Evolutionary conservation across 495 filamentous ascomycete species (phyloP).

Genomic region (Rostrohypoxylon terebratum): DNA sequence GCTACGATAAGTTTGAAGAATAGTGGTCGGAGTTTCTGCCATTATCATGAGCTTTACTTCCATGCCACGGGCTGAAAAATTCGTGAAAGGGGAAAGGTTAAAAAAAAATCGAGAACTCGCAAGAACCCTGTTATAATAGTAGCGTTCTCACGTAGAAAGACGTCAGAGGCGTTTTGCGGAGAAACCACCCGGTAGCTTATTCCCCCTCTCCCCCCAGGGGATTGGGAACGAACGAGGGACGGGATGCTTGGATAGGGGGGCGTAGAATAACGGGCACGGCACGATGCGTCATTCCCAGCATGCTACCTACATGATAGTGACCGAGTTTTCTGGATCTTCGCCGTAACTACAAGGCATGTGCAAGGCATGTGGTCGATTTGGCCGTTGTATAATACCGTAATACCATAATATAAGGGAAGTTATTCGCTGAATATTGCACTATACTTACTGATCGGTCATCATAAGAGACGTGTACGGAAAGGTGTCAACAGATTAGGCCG

Average conservation of each 20-base stretch:
- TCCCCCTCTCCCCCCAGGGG: slow-evolving; percentile 21
- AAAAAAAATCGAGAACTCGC: neutral
- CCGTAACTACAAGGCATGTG: slow-evolving; percentile 13
- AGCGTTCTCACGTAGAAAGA: neutral
- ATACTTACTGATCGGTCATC: slow-evolving; percentile 29
- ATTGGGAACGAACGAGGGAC: slow-evolving; percentile 34
- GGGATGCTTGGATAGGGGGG: slow-evolving; percentile 41
- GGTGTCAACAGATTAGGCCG: slow-evolving; percentile 29
- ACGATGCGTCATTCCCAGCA: slow-evolving; percentile 34
- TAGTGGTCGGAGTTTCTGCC: slow-evolving; percentile 32
- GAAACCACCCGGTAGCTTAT: slow-evolving; percentile 14
- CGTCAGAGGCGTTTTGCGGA: slow-evolving; percentile 34
- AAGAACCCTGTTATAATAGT: neutral
- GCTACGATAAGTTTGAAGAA: slow-evolving; percentile 27
- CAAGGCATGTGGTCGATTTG: slow-evolving; percentile 1
- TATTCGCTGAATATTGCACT: slow-evolving; percentile 45
- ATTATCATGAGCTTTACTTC: neutral
- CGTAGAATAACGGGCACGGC: slow-evolving; percentile 15
- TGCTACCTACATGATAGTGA: slow-evolving; percentile 1
- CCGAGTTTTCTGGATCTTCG: slow-evolving; percentile 26
- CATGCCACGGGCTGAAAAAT: slow-evolving; percentile 6
- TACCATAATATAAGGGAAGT: slow-evolving; percentile 30
- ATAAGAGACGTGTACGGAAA: slow-evolving; percentile 16
- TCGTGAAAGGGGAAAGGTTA: neutral
- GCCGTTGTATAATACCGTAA: slow-evolving; percentile 13